These are phyloP conservation scores for Plasmopara muralis DNA, from an alignment of 352 stramenopile genomes.

Conservation along the genomic window DNA sequence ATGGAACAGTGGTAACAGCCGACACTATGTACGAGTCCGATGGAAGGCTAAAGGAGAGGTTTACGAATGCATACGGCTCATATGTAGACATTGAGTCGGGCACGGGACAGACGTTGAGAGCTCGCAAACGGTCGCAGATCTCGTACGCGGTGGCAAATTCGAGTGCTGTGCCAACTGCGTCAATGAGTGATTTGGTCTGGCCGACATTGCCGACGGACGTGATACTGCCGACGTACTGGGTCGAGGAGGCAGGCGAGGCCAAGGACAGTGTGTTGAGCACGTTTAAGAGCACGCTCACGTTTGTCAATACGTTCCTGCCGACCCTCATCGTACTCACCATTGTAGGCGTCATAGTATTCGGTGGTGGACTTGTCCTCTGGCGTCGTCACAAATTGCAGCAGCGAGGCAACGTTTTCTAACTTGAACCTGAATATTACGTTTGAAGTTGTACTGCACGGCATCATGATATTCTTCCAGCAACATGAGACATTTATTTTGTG, in stretches of 20 bases:
- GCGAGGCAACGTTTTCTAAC: neutral
- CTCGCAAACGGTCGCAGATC: slow-evolving; percentile 51
- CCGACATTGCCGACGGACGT: slow-evolving; percentile 44
- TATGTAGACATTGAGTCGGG: slow-evolving; percentile 60
- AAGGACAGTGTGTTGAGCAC: slow-evolving; percentile 31
- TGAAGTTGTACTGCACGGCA: neutral
- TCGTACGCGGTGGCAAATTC: slow-evolving; percentile 54
- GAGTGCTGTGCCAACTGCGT: slow-evolving; percentile 17
- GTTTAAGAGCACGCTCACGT: slow-evolving; percentile 41
- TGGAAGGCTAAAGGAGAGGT: slow-evolving; percentile 35
- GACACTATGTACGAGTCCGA: slow-evolving; percentile 41
- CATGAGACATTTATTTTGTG: neutral
- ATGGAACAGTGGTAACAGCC: slow-evolving; percentile 37
- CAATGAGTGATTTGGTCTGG: slow-evolving; percentile 65
- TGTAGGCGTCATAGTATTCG: slow-evolving; percentile 31
- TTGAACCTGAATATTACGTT: neutral
- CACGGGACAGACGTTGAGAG: slow-evolving; percentile 64
- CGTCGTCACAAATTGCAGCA: slow-evolving; percentile 27
- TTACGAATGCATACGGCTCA: slow-evolving; percentile 44
- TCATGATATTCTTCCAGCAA: neutral
- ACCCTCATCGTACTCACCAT: slow-evolving; percentile 51
- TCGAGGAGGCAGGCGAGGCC: slow-evolving; percentile 43
- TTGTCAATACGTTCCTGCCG: slow-evolving; percentile 50
- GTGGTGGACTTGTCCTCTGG: slow-evolving; percentile 40
- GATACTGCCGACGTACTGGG: slow-evolving; percentile 56